phyloP scores from a whole-genome alignment of 2,329 filamentous ascomycete species.

The Sporothrix variecibatus region DNA sequence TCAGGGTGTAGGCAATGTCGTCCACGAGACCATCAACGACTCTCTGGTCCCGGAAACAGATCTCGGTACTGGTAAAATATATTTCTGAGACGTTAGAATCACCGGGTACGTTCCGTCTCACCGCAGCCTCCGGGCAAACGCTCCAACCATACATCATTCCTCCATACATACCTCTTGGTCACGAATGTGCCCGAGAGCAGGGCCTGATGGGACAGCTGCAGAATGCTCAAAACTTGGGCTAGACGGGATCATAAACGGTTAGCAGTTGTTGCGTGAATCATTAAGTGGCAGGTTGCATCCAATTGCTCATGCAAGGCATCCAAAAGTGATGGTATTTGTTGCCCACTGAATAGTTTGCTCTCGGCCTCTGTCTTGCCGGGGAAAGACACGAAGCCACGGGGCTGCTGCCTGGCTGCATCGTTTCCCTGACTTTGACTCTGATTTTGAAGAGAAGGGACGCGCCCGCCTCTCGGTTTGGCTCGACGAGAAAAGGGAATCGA shows the following conservation, averaged over 20 bases:
- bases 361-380: constrained; percentile 52
- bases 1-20: constrained; percentile 70
- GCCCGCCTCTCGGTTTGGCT: not conserved
- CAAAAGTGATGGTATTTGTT: not conserved
- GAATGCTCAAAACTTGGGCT: constrained; percentile 60
- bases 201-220: constrained; percentile 62
- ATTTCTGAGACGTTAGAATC: constrained; percentile 54
- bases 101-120: not conserved
- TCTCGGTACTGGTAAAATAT: constrained; percentile 77
- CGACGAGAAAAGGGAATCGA: constrained; percentile 50
- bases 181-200: constrained; percentile 55
- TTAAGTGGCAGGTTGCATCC: not conserved
- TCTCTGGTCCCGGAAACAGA: constrained; percentile 67
- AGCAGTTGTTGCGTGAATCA: not conserved
- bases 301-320: not conserved
- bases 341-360: constrained; percentile 54
- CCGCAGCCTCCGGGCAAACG: not conserved
- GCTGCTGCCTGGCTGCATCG: not conserved
- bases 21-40: constrained; percentile 73
- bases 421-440: not conserved
- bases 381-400: constrained; percentile 39
- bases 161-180: constrained; percentile 58
- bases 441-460: not conserved
- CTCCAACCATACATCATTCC: not conserved
- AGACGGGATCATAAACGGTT: constrained; percentile 17